Base-by-base conservation (phyloP, 75 land plant genomes). In the Selaginella tamariscina region DNA sequence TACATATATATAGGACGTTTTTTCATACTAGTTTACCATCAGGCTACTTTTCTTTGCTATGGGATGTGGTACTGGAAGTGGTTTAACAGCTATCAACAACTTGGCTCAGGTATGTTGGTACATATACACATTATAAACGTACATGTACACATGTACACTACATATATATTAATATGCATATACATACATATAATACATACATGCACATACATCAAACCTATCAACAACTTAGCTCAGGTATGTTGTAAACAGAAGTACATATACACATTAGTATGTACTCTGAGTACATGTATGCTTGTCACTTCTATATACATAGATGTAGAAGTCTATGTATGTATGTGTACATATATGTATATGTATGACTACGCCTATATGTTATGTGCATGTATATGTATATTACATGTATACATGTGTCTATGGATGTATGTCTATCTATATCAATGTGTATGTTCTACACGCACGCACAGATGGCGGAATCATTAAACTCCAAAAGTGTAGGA, bases 41-140 rank as follows among this genome's bases (percentile, higher is more conserved):
- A 39, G 92, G 97, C 60, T 95, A 1, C 44, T 95, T 66, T 84
- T 91, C 31, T 0, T 88, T n/a, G 80, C 86, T 49, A 82, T 82
- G 79, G 81, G 79, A 24, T 95, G 89, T 71, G 92, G 83, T 8
- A 80, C 90, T 86, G 99, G 99, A n/a, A 85, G 96, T 20, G 97
- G 99, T 1, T 71, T 86, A 8, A 82, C 97, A 0, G 80, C 89
- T 9, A 82, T 91, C 26, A 88, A 95, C 31, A 95, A 95, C 76
- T 79, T 91, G 49, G 83, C 85, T 33, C 99, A 95, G 72, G 75
- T 95, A 39, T 95, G 96, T 64, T 94, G 60, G 86, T 84, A 1
- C 88, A 91, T 81, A 64, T 62, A 0, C 70, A 67, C n/a, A 59
- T 32, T 11, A 79, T 84, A 56, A 39, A 39, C 5, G 49, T 39